Evolutionary conservation across 2,329 filamentous ascomycete genomes (phyloP).

Genomic region (Aspergillus bombycis): DNA sequence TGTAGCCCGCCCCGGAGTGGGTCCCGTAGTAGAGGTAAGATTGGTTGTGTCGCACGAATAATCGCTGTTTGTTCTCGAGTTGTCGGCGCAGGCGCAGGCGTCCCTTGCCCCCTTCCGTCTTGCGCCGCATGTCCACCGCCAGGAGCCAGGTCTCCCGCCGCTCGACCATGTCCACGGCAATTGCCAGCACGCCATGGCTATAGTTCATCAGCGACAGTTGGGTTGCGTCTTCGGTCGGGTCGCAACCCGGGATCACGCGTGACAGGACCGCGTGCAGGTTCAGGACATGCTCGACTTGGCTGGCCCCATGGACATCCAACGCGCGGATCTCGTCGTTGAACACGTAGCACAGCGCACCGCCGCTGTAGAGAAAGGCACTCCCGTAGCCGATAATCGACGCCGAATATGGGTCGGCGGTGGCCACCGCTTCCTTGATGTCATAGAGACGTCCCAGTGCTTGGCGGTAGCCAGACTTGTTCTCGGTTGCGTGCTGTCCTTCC

Average conservation of each 20-base stretch:
- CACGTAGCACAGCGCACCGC: slow-evolving; percentile 68
- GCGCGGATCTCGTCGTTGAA: slow-evolving; percentile 58
- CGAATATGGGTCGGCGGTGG: slow-evolving; percentile 64
- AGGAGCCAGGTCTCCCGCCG: slow-evolving; percentile 56
- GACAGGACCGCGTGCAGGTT: slow-evolving; percentile 52
- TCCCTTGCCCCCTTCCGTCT: slow-evolving; percentile 22
- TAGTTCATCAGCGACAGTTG: slow-evolving; percentile 61
- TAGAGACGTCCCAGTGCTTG: slow-evolving; percentile 62
- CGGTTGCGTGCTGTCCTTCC: slow-evolving; percentile 47
- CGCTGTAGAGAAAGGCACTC: slow-evolving; percentile 63
- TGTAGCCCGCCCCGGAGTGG: slow-evolving; percentile 56
- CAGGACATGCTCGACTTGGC: slow-evolving; percentile 58
- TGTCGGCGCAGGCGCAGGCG: slow-evolving; percentile 47
- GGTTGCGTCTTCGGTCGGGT: slow-evolving; percentile 40
- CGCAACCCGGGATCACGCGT: slow-evolving; percentile 38
- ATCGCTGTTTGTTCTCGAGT: slow-evolving; percentile 54
- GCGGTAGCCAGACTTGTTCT: slow-evolving; percentile 49
- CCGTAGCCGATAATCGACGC: slow-evolving; percentile 63
- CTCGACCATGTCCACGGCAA: slow-evolving; percentile 54
- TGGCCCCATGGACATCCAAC: slow-evolving; percentile 59
- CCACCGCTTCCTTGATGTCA: slow-evolving; percentile 63
- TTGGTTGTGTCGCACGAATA: slow-evolving; percentile 69
- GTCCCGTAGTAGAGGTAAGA: slow-evolving; percentile 69
- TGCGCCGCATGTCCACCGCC: slow-evolving; percentile 48
- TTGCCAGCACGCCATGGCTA: slow-evolving; percentile 60